These are phyloP conservation scores for Scheffersomyces coipomensis DNA, from an alignment of 805 yeast species.

Conservation along the genomic window DNA sequence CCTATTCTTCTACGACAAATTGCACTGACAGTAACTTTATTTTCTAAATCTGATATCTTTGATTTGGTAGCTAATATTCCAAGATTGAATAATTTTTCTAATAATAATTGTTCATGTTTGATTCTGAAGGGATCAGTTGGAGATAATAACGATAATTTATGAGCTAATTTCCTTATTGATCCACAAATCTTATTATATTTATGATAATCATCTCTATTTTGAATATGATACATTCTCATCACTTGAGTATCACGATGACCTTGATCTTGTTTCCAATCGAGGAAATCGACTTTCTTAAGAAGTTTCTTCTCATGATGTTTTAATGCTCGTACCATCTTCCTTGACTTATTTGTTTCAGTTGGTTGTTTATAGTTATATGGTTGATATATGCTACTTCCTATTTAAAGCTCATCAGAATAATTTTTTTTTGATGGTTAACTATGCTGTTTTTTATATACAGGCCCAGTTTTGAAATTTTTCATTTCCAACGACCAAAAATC, in stretches of 20 bases:
- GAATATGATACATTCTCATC: constrained; percentile 91
- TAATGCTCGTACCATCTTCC: constrained; percentile 74
- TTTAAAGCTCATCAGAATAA: not conserved
- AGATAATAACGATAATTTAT: constrained; percentile 78
- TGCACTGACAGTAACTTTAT: constrained; percentile 88
- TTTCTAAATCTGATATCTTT: constrained; percentile 89
- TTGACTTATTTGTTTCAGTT: not conserved
- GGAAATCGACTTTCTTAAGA: constrained; percentile 91
- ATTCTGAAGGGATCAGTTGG: constrained; percentile 85
- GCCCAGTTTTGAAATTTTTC: not conserved
- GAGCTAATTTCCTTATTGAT: constrained; percentile 81
- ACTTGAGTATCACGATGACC: constrained; percentile 96
- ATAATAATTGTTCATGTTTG: constrained; percentile 81
- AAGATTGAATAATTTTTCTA: constrained; percentile 86
- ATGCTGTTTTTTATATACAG: not conserved
- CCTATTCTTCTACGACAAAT: constrained; percentile 89
- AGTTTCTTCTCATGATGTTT: constrained; percentile 95
- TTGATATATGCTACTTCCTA: too few relatives aligned
- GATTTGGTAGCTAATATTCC: constrained; percentile 87
- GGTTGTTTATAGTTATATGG: not conserved
- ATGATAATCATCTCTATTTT: constrained; percentile 93
- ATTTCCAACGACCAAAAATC: not conserved
- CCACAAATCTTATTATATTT: constrained; percentile 94
- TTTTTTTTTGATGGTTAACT: not conserved
- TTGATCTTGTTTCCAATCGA: constrained; percentile 95